These are phyloP conservation scores for Thelonectria blattea DNA, from an alignment of 2,329 filamentous ascomycete genomes.

Conservation along the genomic window DNA sequence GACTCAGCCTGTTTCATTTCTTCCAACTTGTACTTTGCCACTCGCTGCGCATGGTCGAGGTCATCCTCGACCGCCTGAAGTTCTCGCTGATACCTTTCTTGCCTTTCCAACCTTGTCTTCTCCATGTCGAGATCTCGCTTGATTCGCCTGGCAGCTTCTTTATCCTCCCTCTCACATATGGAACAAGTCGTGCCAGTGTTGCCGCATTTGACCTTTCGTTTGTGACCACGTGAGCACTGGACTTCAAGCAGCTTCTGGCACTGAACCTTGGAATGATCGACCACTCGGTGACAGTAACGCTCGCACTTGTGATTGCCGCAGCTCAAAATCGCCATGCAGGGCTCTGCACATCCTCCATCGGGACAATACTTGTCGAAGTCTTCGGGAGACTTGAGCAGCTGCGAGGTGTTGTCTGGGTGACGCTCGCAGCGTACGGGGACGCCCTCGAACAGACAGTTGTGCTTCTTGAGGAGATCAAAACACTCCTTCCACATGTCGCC, in stretches of 20 bases:
- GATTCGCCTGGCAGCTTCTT: conserved; percentile 49
- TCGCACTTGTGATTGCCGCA: conserved; percentile 67
- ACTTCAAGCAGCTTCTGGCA: conserved; percentile 47
- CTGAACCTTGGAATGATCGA: conserved; percentile 59
- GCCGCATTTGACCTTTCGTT: conserved; percentile 53
- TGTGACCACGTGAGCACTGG: conserved; percentile 61
- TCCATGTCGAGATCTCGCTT: conserved; percentile 59
- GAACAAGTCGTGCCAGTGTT: conserved; percentile 49
- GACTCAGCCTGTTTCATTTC: conserved; percentile 50
- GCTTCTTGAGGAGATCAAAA: conserved; percentile 59
- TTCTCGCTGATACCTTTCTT: conserved; percentile 51
- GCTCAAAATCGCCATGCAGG: conserved; percentile 58
- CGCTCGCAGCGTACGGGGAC: conserved; percentile 65
- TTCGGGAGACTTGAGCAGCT: conserved; percentile 51
- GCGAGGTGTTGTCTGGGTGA: conserved; percentile 56
- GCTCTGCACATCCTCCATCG: conserved; percentile 71
- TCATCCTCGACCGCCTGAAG: conserved; percentile 60
- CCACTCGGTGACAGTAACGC: conserved; percentile 65
- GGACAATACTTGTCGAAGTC: conserved; percentile 70
- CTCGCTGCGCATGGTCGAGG: conserved; percentile 54
- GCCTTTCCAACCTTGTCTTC: conserved; percentile 48
- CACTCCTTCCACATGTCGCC: conserved; percentile 60
- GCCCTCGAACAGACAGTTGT: conserved; percentile 62
- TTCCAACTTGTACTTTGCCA: conserved; percentile 51
- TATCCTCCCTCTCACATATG: conserved; percentile 58